phyloP scores from a whole-genome alignment of 2,329 filamentous ascomycete genomes.

The Fusarium sp. region DNA sequence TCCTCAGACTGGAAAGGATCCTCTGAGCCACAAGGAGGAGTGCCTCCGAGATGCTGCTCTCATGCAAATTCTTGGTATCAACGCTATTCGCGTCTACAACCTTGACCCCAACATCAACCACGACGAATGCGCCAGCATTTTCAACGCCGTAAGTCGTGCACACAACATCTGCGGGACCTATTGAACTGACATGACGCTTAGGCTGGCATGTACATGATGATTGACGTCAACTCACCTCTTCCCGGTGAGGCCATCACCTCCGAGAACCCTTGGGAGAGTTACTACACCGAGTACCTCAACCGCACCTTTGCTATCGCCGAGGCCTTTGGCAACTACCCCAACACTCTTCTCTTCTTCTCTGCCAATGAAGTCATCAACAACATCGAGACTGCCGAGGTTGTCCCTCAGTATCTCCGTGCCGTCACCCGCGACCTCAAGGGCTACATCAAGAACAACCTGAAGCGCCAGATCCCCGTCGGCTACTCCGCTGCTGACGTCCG shows the following conservation, averaged over 20 bases:
- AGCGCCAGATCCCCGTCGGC: conserved; percentile 75
- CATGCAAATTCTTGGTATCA: conserved; percentile 70
- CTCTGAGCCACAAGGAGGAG: conserved; percentile 64
- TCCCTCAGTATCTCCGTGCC: conserved; percentile 76
- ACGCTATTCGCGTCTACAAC: conserved; percentile 75
- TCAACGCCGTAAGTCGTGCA: conserved; percentile 60
- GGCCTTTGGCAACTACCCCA: conserved; percentile 71
- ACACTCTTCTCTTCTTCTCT: conserved; percentile 76
- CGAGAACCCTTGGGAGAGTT: conserved; percentile 64
- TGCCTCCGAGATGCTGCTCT: conserved; percentile 71
- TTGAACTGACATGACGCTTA: conserved; percentile 31
- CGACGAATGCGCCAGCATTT: conserved; percentile 71
- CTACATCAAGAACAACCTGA: conserved; percentile 75
- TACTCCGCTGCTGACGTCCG: conserved; percentile 85
- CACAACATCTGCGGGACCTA: too few species aligned
- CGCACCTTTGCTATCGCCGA: conserved; percentile 72
- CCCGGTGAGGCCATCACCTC: conserved; percentile 65
- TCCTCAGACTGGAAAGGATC: conserved; percentile 61
- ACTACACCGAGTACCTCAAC: conserved; percentile 68
- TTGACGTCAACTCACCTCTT: conserved; percentile 72
- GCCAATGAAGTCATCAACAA: conserved; percentile 81
- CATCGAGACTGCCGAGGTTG: conserved; percentile 63
- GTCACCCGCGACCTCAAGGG: conserved; percentile 82
- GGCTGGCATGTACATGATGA: conserved; percentile 73
- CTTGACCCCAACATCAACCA: conserved; percentile 70